A percentile compares a stretch with the other conserved stretches of the same genome.
phyloP scores from a whole-genome alignment of 306 rosid species.

The Mucuna pruriens region DNA sequence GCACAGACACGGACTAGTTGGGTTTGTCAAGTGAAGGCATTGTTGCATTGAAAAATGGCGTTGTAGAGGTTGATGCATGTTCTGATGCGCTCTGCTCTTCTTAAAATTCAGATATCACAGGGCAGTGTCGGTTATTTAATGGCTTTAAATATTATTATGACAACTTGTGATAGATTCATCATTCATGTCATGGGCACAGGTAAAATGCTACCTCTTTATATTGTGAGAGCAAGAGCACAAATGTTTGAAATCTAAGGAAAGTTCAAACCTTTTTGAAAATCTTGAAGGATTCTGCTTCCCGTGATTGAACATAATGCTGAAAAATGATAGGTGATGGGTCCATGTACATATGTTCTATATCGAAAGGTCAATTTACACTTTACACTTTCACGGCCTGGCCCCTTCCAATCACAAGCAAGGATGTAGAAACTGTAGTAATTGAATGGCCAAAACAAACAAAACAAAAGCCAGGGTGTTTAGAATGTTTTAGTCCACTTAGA shows the following conservation, averaged over 20 bases:
- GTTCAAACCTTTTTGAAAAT: background rate
- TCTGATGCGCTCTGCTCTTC: background rate
- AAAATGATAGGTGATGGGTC: constrained; percentile 27
- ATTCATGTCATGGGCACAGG: background rate
- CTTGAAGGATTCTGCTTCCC: background rate
- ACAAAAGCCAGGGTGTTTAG: background rate
- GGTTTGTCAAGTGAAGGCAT: constrained; percentile 24
- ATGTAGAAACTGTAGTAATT: background rate
- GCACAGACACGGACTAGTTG: background rate
- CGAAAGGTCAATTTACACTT: background rate
- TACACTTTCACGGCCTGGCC: background rate
- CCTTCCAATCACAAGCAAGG: background rate
- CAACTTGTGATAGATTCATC: background rate
- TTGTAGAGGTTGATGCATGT: background rate
- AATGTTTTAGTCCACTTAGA: too few relatives aligned
- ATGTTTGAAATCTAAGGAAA: background rate
- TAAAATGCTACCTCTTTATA: background rate
- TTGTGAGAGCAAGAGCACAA: background rate
- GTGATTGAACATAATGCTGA: constrained; percentile 24
- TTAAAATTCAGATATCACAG: constrained; percentile 24
- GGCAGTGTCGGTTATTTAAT: background rate
- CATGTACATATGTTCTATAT: background rate
- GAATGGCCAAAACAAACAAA: background rate
- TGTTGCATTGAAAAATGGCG: background rate
- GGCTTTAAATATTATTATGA: background rate